These are phyloP conservation scores for Vachellia pachyceras DNA, from an alignment of 306 rosid species.

Conservation along the genomic window DNA sequence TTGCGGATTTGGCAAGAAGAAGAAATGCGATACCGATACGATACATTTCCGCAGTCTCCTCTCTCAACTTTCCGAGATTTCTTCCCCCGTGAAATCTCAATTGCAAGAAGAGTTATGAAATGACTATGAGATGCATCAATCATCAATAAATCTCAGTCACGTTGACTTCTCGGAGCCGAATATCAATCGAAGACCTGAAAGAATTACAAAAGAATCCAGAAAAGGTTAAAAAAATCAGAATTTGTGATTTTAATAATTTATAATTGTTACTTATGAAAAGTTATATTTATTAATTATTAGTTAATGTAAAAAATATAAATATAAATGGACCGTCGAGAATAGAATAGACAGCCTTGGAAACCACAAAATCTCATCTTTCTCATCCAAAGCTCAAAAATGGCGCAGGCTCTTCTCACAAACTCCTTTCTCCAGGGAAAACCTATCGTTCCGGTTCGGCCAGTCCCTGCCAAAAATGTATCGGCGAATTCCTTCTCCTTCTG, in stretches of 20 bases:
- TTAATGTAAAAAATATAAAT: background rate
- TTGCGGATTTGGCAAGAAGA: slow-evolving; percentile 45
- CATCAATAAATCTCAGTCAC: background rate
- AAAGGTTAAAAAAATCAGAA: background rate
- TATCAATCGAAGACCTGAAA: background rate
- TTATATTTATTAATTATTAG: too few species aligned
- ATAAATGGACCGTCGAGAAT: background rate
- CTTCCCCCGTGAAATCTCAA: background rate
- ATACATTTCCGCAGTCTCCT: slow-evolving; percentile 25
- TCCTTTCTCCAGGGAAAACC: slow-evolving; percentile 58
- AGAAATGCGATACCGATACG: slow-evolving; percentile 39
- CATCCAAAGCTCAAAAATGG: slow-evolving; percentile 50
- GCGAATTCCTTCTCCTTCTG: background rate
- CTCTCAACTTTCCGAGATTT: slow-evolving; percentile 1
- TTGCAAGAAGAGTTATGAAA: background rate
- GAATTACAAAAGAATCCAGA: background rate
- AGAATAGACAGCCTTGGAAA: too few species aligned
- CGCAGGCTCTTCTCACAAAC: slow-evolving; percentile 55
- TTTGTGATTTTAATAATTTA: background rate
- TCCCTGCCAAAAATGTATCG: slow-evolving; percentile 4
- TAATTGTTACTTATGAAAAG: too few species aligned
- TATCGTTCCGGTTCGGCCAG: slow-evolving; percentile 29
- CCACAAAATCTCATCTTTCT: slow-evolving; percentile 39
- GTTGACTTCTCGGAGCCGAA: background rate
- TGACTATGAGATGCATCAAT: background rate